Base-by-base conservation (phyloP, 2,329 filamentous ascomycete species). In the Exophiala aquamarina region DNA sequence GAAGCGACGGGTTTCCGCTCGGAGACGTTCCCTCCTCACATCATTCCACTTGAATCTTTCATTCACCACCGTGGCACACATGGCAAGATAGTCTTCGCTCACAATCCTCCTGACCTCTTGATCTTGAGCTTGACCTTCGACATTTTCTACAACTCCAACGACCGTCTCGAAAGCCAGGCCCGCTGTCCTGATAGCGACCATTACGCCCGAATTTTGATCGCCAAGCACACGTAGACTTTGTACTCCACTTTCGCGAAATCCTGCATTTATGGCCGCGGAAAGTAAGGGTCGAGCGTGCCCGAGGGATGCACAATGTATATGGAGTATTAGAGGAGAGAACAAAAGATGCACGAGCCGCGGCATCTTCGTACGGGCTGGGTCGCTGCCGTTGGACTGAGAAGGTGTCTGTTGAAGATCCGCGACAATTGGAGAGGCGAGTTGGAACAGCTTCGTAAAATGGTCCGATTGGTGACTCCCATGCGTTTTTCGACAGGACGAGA, bases 221-320 rank as follows among this genome's bases (percentile, higher is more conserved):
- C 69, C 64, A 18, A 73, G 56, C 26, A 67, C 69, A 20, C 85
- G 88, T 48, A 94, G 77, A 40, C 68, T 67, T 52, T 73, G 71
- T 6, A 92, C 85, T 14, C 92, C 92, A 49, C 87, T 93, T 69
- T 97, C 92, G 11, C 92, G 83, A 64, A 96, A 96, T 0, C 92
- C 92, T 3, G 89, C 86, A 58, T 83, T 80, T 8, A 92, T 74
- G 2, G 87, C 91, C 35, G 87, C 87, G 9, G 83, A 77, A 11
- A 95, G 77, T 14, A 94, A 75, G 7, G 79, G 74, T 56, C 95
- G 86, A 3, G 92, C 89, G 59, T 92, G 81, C 10, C 78, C 69
- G 0, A 83, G 74, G 0, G 88, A 92, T 13, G 89, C 82, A 4
- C 89, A 83, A 59, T 95, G 78, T 34, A 97, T 76, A 59, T 97